Percentiles rank a stretch among this genome's conserved stretches.
Conservation (phyloP, 208 protist species). For the Crithidia sp. region DNA sequence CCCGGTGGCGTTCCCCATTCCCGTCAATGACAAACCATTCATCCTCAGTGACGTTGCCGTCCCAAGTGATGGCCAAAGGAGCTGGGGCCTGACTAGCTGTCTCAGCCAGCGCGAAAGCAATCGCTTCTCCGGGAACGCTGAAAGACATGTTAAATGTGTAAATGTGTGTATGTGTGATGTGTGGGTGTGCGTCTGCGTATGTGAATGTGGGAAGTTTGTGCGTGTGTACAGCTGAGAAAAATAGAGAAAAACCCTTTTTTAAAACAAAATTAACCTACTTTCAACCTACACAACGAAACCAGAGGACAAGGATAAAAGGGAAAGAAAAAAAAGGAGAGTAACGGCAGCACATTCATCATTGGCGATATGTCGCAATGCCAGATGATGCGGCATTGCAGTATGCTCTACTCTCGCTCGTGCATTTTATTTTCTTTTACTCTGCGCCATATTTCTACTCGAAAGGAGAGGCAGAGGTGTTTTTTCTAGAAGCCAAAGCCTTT, state of each 20-base stretch:
- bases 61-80: neutral
- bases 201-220: neutral
- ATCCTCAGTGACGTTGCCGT: neutral
- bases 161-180: no score
- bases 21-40: neutral
- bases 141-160: neutral
- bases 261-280: neutral
- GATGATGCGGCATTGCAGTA: no score
- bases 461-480: no score
- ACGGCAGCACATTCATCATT: neutral
- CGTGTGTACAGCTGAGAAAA: neutral
- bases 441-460: no score
- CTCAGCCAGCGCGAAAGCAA: neutral
- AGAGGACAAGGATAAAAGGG: constrained; percentile 1
- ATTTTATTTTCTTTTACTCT: no score
- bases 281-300: neutral
- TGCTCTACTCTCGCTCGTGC: no score
- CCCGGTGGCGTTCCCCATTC: neutral
- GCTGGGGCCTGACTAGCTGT: neutral
- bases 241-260: neutral
- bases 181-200: neutral
- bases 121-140: neutral
- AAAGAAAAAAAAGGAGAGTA: neutral
- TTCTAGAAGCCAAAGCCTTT: no score
- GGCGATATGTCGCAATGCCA: neutral